Conservation (phyloP, 441 rosid genomes). For the Mallotus repandus region DNA sequence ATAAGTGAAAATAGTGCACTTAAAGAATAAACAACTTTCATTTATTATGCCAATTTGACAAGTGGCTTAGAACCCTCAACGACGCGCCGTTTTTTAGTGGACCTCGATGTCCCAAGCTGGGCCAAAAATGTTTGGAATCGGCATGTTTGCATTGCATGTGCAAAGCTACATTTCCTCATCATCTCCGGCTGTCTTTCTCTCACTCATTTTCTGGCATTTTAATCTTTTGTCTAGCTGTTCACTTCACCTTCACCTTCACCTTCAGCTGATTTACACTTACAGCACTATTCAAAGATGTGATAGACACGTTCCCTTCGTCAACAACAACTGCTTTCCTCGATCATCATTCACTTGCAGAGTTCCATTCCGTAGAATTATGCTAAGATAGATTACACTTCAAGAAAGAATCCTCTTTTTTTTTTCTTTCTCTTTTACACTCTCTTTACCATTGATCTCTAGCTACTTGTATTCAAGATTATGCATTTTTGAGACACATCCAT, state of each 20-base stretch:
- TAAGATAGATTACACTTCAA: constrained; percentile 13
- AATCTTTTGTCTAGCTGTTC: constrained; percentile 9
- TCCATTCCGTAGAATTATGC: background rate
- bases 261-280: constrained; percentile 4
- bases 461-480: constrained; percentile 1
- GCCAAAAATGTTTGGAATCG: background rate
- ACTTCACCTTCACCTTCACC: background rate
- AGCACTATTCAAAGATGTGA: constrained; percentile 1
- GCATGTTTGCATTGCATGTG: constrained; percentile 29
- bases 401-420: background rate
- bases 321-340: no score
- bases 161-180: constrained; percentile 35
- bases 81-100: constrained; percentile 15
- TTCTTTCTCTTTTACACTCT: background rate
- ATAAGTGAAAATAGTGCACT: no score
- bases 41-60: no score
- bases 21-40: no score
- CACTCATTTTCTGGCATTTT: constrained; percentile 2
- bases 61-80: no score
- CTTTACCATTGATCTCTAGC: background rate
- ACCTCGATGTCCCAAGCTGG: background rate
- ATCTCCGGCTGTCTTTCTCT: constrained; percentile 35
- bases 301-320: constrained; percentile 16
- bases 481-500: background rate
- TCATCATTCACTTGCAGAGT: no score